Base-by-base conservation (phyloP, 768 basidiomycete species). In the Omphalotus guepiniiformis region DNA sequence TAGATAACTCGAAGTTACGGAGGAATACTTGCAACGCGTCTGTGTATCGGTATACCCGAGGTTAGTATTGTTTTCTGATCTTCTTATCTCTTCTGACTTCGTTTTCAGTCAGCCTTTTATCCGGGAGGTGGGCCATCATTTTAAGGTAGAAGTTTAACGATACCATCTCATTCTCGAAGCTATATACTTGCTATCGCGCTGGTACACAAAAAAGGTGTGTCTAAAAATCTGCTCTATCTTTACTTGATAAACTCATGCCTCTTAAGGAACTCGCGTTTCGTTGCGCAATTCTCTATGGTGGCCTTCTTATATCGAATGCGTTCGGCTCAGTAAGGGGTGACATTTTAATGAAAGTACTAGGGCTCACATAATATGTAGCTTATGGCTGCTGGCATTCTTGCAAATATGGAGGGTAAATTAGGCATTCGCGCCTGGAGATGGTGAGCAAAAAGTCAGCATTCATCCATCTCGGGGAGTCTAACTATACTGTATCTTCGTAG, bases 381-480 rank as follows among this genome's bases (percentile, higher is more conserved):
- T 4, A 76, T 88, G 57, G 87, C 84, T 12, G 85, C 85, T 16
- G 86, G 83, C 8, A 83, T 88, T 42, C 70, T 90, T 12, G 65
- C 70, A 1, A 73, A 70, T 32, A 83, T 88, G 84, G 75, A 88
- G 50, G 84, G 83, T 2, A 72, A 70, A 39, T 65, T 75, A 4
- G 85, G 85, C 2, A 79, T 84, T 35, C 58, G 79, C 22, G 83
- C 82, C 9, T 88, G 86, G 85, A 56, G 82, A 68, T 88, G 79
- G 81, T 80, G 50, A 50, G 67, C 9, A 32, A 48, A n/a, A 21
- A 18, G 8, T 16, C 38, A 25, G 39, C 19, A 30, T 25, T 16
- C 19, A 9, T 32, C n/a, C 41, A 5, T 23, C 27, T 3, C n/a
- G 22, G 30, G 26, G 26, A 15, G 27, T 40, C 30, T 1, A 16